Evolutionary conservation across 2,329 filamentous ascomycete genomes (phyloP).

Genomic region (Fusarium sarcochroum): DNA sequence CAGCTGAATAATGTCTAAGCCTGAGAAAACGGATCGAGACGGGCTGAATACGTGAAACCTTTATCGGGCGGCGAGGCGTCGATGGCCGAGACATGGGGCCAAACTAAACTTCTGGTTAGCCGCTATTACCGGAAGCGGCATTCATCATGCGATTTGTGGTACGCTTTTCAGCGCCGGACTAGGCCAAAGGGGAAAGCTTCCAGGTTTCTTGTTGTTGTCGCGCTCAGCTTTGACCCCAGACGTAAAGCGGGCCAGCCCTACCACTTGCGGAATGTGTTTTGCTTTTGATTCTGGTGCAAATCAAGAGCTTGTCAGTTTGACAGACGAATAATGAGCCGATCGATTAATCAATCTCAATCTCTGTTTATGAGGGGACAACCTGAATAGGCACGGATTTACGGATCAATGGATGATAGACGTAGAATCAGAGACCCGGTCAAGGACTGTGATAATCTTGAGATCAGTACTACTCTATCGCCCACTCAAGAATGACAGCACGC

Average conservation of each 20-base stretch:
- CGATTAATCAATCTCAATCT: background rate
- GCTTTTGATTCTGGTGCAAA: constrained; percentile 17
- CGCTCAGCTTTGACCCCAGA: constrained; percentile 6
- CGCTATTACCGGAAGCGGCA: constrained; percentile 37
- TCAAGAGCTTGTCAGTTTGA: background rate
- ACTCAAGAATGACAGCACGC: constrained; percentile 4
- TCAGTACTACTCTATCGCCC: constrained; percentile 2
- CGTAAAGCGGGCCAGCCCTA: constrained; percentile 31
- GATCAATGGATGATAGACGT: background rate
- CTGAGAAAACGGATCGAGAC: constrained; percentile 17
- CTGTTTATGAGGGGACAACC: background rate
- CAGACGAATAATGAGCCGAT: background rate
- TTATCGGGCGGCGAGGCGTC: constrained; percentile 30
- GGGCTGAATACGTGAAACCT: constrained; percentile 33
- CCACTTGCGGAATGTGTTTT: constrained; percentile 6
- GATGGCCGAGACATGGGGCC: constrained; percentile 33
- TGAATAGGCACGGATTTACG: background rate
- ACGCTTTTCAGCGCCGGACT: constrained; percentile 2
- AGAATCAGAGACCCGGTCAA: background rate
- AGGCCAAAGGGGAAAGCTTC: too few relatives aligned
- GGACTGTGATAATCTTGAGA: background rate
- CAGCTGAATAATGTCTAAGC: constrained; percentile 21
- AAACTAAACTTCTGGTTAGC: constrained; percentile 29
- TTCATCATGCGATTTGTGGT: constrained; percentile 37
- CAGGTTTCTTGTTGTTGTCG: background rate